phyloP scores from a whole-genome alignment of 106 monocot genomes.

The Allium fistulosum region DNA sequence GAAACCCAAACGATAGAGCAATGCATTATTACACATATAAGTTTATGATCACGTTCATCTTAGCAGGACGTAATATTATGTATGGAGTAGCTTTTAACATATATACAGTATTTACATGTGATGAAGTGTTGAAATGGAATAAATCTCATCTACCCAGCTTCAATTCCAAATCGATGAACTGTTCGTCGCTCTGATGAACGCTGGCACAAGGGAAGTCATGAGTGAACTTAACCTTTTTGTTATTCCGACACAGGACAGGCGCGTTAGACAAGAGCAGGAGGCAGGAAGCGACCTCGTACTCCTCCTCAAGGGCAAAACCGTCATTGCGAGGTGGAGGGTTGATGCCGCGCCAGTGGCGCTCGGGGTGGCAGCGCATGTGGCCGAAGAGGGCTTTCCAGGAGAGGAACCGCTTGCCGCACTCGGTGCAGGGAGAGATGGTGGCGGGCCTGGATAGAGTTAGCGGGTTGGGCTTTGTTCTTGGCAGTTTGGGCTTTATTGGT shows the following conservation, averaged over 20 bases:
- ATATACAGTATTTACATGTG: too few species aligned
- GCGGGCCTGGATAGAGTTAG: not conserved
- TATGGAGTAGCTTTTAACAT: too few species aligned
- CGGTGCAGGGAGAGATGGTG: constrained; percentile 30
- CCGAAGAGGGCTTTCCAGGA: constrained; percentile 80
- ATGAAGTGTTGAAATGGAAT: too few species aligned
- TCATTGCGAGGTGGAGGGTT: constrained; percentile 13
- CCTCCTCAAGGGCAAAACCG: not conserved
- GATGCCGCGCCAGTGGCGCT: constrained; percentile 75
- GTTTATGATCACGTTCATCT: too few species aligned
- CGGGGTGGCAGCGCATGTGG: constrained; percentile 85
- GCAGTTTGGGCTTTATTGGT: not conserved
- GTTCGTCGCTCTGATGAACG: too few species aligned
- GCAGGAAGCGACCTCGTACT: constrained; percentile 34
- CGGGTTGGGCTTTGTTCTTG: not conserved
- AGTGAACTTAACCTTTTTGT: too few species aligned
- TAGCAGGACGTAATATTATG: too few species aligned
- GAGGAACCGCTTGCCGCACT: constrained; percentile 62
- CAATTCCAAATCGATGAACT: too few species aligned
- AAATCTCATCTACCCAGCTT: too few species aligned
- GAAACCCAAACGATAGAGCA: too few species aligned
- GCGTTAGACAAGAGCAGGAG: constrained; percentile 26
- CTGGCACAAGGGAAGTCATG: too few species aligned
- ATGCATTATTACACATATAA: too few species aligned
- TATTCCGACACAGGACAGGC: not conserved